phyloP scores from a whole-genome alignment of 495 filamentous ascomycete genomes.

The Penicillium canariense region DNA sequence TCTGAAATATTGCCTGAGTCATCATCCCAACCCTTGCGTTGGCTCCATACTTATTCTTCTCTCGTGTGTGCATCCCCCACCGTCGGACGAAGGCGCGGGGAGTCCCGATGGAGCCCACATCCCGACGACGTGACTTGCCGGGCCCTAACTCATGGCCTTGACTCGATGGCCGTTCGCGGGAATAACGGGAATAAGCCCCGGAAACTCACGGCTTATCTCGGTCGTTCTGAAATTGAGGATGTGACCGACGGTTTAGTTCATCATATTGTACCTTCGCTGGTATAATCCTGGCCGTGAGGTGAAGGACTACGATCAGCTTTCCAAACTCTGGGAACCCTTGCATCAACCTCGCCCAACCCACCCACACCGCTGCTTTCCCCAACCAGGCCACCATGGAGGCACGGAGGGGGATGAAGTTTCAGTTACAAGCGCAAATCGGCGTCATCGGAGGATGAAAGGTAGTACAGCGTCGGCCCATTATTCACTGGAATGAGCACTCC shows the following conservation, averaged over 20 bases:
- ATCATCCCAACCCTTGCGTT: background rate
- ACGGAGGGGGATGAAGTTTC: background rate
- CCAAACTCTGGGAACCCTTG: background rate
- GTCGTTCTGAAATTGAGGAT: background rate
- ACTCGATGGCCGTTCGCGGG: too few relatives aligned
- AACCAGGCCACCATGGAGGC: background rate
- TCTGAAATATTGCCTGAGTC: too few relatives aligned
- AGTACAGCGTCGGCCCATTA: constrained; percentile 15
- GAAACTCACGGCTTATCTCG: background rate
- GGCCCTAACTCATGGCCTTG: background rate
- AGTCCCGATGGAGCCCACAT: constrained; percentile 13
- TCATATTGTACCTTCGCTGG: background rate
- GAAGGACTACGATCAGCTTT: too few relatives aligned
- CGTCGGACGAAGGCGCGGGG: background rate
- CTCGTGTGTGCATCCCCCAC: constrained; percentile 17
- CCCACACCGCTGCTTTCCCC: background rate
- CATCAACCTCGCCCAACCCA: background rate
- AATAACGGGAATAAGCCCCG: constrained; percentile 1
- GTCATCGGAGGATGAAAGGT: constrained; percentile 1
- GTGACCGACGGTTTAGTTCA: background rate
- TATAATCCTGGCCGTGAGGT: background rate
- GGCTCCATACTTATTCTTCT: background rate
- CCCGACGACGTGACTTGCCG: constrained; percentile 5
- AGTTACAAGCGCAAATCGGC: constrained; percentile 1
- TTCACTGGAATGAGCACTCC: background rate